Conservation (phyloP, 371 early-diverging fungal genomes). For the Capillidium heterosporum region DNA sequence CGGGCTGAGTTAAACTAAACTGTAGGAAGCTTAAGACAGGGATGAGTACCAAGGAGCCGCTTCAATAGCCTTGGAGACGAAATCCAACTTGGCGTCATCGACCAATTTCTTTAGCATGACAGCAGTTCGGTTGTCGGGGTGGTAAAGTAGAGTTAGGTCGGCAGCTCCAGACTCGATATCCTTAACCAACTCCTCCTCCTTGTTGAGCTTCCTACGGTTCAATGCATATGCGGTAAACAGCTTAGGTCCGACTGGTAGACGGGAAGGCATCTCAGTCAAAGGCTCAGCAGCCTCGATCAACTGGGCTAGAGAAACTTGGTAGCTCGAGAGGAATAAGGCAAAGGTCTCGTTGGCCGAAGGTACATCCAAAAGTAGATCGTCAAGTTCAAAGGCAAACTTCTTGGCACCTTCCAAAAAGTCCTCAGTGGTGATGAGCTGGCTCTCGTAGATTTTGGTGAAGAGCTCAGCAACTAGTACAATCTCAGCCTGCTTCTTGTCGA, state of each 20-base stretch:
- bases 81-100: too few relatives aligned
- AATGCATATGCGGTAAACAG: background rate
- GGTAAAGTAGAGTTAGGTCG: background rate
- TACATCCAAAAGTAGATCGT: constrained; percentile 63
- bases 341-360: constrained; percentile 53
- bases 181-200: background rate
- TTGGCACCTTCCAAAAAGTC: constrained; percentile 28
- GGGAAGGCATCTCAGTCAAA: background rate
- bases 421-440: constrained; percentile 18
- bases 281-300: background rate
- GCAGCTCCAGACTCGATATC: background rate
- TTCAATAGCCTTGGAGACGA: too few relatives aligned
- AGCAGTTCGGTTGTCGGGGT: background rate
- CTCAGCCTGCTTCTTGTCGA: constrained; percentile 36
- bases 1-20: too few relatives aligned
- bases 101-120: background rate
- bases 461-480: constrained; percentile 29
- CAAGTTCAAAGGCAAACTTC: constrained; percentile 37
- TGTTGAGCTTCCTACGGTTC: background rate
- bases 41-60: too few relatives aligned
- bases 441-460: constrained; percentile 24
- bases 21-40: too few relatives aligned
- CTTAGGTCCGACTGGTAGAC: background rate
- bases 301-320: background rate
- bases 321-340: constrained; percentile 20